Percentiles rank a stretch among this genome's conserved stretches.
Conservation (phyloP, 257 asterid genomes). For the Rehmannia glutinosa region DNA sequence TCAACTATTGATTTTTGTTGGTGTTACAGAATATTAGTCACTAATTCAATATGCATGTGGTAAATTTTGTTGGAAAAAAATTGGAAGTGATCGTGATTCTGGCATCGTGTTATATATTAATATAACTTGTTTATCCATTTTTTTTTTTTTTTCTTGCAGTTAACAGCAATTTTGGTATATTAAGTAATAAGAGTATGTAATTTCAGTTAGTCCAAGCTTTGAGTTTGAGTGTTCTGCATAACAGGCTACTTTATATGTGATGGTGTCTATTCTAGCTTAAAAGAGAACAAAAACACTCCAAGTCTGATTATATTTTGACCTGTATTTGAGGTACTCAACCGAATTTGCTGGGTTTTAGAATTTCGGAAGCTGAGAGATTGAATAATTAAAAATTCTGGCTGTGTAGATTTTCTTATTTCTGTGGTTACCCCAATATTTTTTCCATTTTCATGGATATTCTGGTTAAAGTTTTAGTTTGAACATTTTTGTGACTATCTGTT, state of each 20-base stretch:
- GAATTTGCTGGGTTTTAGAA: not conserved
- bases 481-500: constrained; percentile 11
- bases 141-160: not conserved
- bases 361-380: not conserved
- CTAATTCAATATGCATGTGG: not conserved
- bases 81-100: constrained; percentile 13
- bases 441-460: not conserved
- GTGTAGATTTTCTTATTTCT: not conserved
- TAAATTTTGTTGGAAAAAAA: not conserved
- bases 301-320: not conserved
- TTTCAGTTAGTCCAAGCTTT: not conserved
- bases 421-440: not conserved
- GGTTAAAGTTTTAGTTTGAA: constrained; percentile 7
- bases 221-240: constrained; percentile 3
- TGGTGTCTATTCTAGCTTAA: too few relatives aligned
- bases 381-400: not conserved
- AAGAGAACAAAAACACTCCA: too few relatives aligned
- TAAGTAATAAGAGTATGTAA: not conserved
- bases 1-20: constrained; percentile 4
- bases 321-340: not conserved
- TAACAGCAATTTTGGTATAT: not conserved
- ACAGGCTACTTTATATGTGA: too few relatives aligned
- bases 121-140: not conserved
- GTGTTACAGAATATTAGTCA: not conserved
- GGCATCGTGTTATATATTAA: not conserved